phyloP scores from a whole-genome alignment of 257 asterid species.

The Leonotis leonurus region DNA sequence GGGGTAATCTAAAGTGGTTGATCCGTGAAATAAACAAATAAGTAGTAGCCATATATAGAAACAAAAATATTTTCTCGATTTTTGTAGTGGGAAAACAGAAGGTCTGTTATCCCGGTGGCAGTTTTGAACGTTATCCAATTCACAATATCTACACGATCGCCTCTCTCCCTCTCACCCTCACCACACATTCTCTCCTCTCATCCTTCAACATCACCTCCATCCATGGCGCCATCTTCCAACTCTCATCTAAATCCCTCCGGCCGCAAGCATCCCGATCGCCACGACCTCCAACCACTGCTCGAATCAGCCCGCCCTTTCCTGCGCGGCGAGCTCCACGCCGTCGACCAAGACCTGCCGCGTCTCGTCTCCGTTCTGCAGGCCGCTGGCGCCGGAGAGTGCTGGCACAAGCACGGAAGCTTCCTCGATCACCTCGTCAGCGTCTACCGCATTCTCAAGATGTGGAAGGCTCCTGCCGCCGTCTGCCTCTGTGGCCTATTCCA shows the following conservation, averaged over 20 bases:
- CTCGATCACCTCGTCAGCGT: constrained; percentile 65
- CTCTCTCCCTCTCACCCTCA: no score
- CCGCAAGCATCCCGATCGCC: neutral
- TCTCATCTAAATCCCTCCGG: neutral
- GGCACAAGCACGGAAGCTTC: constrained; percentile 91
- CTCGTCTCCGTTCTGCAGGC: constrained; percentile 62
- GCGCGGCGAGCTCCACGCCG: constrained; percentile 57
- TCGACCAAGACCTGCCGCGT: constrained; percentile 50
- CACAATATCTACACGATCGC: no score
- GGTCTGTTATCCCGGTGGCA: no score
- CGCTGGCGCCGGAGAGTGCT: constrained; percentile 92
- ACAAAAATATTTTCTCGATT: no score
- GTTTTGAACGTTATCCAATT: no score
- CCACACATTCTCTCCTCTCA: neutral
- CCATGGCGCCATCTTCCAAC: neutral
- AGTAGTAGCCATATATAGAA: no score
- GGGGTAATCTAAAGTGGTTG: no score
- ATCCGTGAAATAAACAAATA: no score
- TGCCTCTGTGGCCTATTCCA: constrained; percentile 89
- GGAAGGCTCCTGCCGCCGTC: constrained; percentile 68
- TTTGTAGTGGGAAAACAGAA: no score
- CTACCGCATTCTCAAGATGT: constrained; percentile 71
- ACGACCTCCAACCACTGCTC: constrained; percentile 24
- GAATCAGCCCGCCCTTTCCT: constrained; percentile 72
- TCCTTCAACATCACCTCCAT: neutral